phyloP scores from a whole-genome alignment of 306 rosid species.

The Benincasa hispida region DNA sequence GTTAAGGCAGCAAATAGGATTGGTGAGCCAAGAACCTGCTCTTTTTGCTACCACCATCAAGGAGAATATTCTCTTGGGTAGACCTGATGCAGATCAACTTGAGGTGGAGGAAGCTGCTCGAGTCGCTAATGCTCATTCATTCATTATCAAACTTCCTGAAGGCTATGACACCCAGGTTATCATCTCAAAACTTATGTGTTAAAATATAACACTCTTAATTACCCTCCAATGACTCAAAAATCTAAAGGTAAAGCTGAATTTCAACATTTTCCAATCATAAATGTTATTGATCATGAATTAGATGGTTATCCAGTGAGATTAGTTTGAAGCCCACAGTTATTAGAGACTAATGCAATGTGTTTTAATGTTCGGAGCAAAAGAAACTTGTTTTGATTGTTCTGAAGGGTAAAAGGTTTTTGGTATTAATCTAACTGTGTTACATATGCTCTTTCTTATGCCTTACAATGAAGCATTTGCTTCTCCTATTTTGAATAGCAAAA shows the following conservation, averaged over 20 bases:
- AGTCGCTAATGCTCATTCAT: slow-evolving; percentile 94
- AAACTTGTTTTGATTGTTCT: not conserved
- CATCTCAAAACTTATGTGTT: not conserved
- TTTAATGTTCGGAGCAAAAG: not conserved
- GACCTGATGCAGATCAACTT: slow-evolving; percentile 82
- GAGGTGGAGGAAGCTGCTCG: slow-evolving; percentile 98
- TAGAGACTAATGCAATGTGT: not conserved
- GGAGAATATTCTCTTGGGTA: slow-evolving; percentile 83
- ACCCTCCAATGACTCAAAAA: not conserved
- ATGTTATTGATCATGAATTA: not conserved
- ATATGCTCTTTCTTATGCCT: not conserved
- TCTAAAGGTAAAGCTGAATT: not conserved
- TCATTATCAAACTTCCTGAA: slow-evolving; percentile 83
- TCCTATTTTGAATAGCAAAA: not conserved
- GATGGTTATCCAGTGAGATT: not conserved
- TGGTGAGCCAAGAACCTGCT: slow-evolving; percentile 98
- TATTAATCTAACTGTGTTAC: not conserved
- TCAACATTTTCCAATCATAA: not conserved
- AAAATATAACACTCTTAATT: not conserved
- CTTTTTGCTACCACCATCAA: slow-evolving; percentile 85
- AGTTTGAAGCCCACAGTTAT: not conserved
- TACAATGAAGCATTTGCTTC: not conserved
- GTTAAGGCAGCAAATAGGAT: slow-evolving; percentile 94
- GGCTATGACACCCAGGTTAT: slow-evolving; percentile 87
- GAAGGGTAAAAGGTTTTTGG: not conserved